These are phyloP conservation scores for Apodospora peruviana DNA, from an alignment of 495 filamentous ascomycete species.

Conservation along the genomic window DNA sequence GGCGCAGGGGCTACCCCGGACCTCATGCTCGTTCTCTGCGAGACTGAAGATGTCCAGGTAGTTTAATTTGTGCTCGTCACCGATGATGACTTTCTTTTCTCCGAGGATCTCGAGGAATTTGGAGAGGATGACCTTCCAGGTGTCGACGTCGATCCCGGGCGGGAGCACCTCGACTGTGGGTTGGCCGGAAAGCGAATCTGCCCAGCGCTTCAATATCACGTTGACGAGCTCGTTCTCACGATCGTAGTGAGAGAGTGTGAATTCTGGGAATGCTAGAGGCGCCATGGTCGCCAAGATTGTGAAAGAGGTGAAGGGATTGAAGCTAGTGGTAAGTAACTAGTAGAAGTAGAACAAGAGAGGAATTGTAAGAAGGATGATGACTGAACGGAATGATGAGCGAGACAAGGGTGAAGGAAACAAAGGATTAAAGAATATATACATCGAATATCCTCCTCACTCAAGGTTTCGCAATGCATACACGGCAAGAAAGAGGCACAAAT, in stretches of 20 bases:
- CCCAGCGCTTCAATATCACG: constrained; percentile 7
- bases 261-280: constrained; percentile 4
- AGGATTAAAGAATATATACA: too few species aligned
- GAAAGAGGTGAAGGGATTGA: too few species aligned
- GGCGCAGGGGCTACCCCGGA: constrained; percentile 7
- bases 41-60: constrained; percentile 9
- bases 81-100: constrained; percentile 8
- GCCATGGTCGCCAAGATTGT: too few species aligned
- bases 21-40: constrained; percentile 6
- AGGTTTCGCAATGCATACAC: too few species aligned
- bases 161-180: constrained; percentile 6
- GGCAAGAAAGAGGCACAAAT: too few species aligned
- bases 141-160: constrained; percentile 6
- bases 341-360: too few species aligned
- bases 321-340: too few species aligned
- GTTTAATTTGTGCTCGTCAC: constrained; percentile 7
- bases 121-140: constrained; percentile 7
- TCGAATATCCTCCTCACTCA: too few species aligned
- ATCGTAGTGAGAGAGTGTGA: constrained; percentile 1
- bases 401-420: too few species aligned
- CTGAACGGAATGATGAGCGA: too few species aligned
- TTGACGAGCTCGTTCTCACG: constrained; percentile 9
- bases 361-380: too few species aligned
- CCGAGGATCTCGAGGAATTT: constrained; percentile 8
- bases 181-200: constrained; percentile 5